Evolutionary conservation across 106 monocot species (phyloP).

Genomic region (Dioscorea dumetorum): DNA sequence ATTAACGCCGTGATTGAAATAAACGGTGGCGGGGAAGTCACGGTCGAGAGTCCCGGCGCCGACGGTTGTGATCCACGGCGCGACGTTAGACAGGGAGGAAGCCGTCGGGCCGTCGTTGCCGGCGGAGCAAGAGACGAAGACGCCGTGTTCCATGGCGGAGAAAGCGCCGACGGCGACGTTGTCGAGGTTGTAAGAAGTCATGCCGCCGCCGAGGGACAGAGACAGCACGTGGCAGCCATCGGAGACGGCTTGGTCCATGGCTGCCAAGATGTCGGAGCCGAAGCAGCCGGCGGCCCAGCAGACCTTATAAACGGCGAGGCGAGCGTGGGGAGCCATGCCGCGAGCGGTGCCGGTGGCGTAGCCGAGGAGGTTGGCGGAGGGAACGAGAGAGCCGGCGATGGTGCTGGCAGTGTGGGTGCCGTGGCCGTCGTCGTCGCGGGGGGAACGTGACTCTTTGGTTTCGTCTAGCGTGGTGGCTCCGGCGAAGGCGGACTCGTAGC

Average conservation of each 20-base stretch:
- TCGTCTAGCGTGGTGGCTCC: slow-evolving; percentile 54
- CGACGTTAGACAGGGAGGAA: slow-evolving; percentile 66
- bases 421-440: slow-evolving; percentile 88
- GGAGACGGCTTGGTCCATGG: slow-evolving; percentile 70
- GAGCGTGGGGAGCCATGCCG: slow-evolving; percentile 66
- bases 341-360: slow-evolving; percentile 83
- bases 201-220: slow-evolving; percentile 87
- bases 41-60: slow-evolving; percentile 96
- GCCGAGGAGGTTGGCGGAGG: slow-evolving; percentile 60
- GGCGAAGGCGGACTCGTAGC: slow-evolving; percentile 77
- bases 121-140: slow-evolving; percentile 90
- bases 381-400: slow-evolving; percentile 66
- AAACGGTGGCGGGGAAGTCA: slow-evolving; percentile 78
- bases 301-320: slow-evolving; percentile 89
- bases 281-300: slow-evolving; percentile 96
- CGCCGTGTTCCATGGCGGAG: slow-evolving; percentile 76
- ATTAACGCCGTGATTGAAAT: slow-evolving; percentile 70
- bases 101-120: slow-evolving; percentile 74
- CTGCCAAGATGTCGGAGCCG: slow-evolving; percentile 92
- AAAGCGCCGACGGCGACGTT: slow-evolving; percentile 82
- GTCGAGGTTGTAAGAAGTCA: slow-evolving; percentile 72
- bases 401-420: slow-evolving; percentile 93
- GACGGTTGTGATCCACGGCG: slow-evolving; percentile 97
- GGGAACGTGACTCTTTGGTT: slow-evolving; percentile 64
- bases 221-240: slow-evolving; percentile 86